Conservation (phyloP, 257 asterid species). For the Marsdenia floribunda region DNA sequence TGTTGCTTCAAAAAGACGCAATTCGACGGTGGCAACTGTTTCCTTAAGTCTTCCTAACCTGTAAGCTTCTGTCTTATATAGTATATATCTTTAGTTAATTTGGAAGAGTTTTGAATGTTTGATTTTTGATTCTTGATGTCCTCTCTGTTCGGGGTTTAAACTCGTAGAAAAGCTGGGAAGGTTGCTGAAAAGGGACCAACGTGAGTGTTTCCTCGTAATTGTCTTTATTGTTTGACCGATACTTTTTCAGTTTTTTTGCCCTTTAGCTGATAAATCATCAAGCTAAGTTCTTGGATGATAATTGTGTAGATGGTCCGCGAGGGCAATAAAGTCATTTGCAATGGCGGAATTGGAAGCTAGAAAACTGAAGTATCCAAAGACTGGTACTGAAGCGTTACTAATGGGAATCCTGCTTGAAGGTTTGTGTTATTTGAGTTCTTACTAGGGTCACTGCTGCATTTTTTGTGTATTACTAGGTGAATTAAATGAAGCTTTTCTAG, state of each 20-base stretch:
- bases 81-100: slow-evolving; percentile 1
- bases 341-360: slow-evolving; percentile 88
- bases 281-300: slow-evolving; percentile 3
- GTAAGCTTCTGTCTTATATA: slow-evolving; percentile 29
- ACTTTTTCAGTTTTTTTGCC: background rate
- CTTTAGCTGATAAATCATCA: background rate
- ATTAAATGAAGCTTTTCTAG: background rate
- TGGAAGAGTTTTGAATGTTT: background rate
- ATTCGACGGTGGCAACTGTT: slow-evolving; percentile 57
- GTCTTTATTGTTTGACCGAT: background rate
- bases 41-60: slow-evolving; percentile 63
- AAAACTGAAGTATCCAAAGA: slow-evolving; percentile 75
- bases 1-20: slow-evolving; percentile 41
- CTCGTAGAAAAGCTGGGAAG: slow-evolving; percentile 46
- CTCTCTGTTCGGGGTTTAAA: slow-evolving; percentile 5
- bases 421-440: slow-evolving; percentile 20
- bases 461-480: background rate
- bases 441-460: background rate
- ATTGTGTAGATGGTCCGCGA: slow-evolving; percentile 73
- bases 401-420: slow-evolving; percentile 97
- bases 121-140: background rate
- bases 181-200: slow-evolving; percentile 40
- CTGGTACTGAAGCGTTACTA: slow-evolving; percentile 90
- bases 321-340: slow-evolving; percentile 76
- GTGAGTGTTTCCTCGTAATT: slow-evolving; percentile 31